phyloP scores from a whole-genome alignment of 345 rosid genomes.

The Ailanthus altissimus region DNA sequence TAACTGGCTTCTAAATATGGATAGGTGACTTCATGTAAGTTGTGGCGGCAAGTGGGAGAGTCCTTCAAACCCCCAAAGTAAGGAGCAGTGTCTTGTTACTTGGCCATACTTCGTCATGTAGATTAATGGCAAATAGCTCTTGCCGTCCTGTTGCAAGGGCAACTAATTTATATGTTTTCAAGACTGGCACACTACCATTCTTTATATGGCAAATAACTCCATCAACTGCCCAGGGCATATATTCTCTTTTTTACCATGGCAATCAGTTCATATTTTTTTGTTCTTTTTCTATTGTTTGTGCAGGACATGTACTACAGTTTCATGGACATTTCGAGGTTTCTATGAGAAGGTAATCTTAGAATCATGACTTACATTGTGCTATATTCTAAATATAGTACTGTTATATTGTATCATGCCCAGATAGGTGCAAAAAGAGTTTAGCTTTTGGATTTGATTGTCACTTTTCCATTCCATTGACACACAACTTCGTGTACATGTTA shows the following conservation, averaged over 20 bases:
- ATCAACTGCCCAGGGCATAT: background rate
- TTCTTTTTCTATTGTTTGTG: conserved; percentile 20
- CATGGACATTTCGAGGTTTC: conserved; percentile 77
- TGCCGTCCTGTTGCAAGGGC: background rate
- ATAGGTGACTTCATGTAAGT: conserved; percentile 68
- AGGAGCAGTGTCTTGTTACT: conserved; percentile 27
- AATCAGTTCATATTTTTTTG: background rate
- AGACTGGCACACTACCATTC: background rate
- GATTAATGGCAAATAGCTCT: background rate
- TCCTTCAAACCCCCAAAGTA: conserved; percentile 84
- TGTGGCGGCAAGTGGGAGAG: conserved; percentile 87
- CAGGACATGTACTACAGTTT: conserved; percentile 80
- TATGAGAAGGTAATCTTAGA: conserved; percentile 67
- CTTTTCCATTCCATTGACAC: background rate
- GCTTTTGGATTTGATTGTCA: background rate
- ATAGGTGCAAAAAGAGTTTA: background rate
- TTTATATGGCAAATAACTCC: background rate
- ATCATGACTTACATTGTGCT: background rate
- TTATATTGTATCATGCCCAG: background rate
- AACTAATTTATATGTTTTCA: background rate
- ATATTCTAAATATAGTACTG: background rate
- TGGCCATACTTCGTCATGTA: background rate
- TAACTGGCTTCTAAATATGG: conserved; percentile 4
- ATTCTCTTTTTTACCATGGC: background rate
- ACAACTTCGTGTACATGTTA: background rate